Conservation (phyloP, 441 rosid species). For the Pelargonium exstipulatum region DNA sequence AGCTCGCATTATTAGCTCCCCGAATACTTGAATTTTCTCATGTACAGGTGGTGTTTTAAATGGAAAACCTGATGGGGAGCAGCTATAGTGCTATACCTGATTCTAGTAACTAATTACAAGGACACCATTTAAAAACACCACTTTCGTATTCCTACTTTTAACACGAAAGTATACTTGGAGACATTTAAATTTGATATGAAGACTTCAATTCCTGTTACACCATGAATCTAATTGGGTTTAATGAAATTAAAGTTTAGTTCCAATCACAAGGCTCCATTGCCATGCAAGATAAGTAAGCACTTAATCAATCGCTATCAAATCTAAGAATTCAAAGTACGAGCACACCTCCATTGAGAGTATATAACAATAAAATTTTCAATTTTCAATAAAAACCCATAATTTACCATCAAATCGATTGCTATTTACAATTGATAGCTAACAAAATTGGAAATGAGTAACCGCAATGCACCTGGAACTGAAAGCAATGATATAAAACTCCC, state of each 20-base stretch:
- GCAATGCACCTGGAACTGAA: slow-evolving; percentile 39
- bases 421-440: not conserved
- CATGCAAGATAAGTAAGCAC: not conserved
- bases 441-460: slow-evolving; percentile 7
- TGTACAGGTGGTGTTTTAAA: not conserved
- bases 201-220: not conserved
- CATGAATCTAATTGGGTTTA: not conserved
- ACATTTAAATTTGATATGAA: no score
- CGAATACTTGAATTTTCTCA: not conserved
- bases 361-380: not conserved
- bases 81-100: not conserved
- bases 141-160: not conserved
- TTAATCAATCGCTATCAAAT: not conserved
- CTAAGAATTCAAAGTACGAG: not conserved
- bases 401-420: not conserved
- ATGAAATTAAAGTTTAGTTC: not conserved
- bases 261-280: not conserved
- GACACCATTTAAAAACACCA: not conserved
- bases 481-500: slow-evolving; percentile 52
- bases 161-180: not conserved
- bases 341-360: not conserved
- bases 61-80: not conserved
- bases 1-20: no score
- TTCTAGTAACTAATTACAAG: not conserved
- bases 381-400: not conserved